Percentiles rank a stretch among this genome's conserved stretches.
Evolutionary conservation across 2,329 filamentous ascomycete genomes (phyloP).

Genomic region (Sporothrix humicola): DNA sequence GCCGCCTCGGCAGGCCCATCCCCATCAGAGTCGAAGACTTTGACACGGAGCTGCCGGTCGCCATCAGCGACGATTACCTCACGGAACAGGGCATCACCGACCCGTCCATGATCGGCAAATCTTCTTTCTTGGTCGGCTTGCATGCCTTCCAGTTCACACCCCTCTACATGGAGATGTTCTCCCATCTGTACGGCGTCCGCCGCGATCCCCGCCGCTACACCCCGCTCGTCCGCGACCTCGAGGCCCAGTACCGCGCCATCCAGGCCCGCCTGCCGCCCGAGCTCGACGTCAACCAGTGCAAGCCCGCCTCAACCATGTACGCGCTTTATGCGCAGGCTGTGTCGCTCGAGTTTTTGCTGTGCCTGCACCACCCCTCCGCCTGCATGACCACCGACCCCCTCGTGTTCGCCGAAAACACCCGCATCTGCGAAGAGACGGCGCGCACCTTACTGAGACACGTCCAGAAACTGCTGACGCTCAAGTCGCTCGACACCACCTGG

Average conservation of each 20-base stretch:
- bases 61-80: constrained; percentile 72
- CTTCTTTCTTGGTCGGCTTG: constrained; percentile 68
- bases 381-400: constrained; percentile 60
- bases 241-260: constrained; percentile 68
- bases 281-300: constrained; percentile 56
- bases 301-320: constrained; percentile 54
- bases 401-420: constrained; percentile 66
- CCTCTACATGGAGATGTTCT: constrained; percentile 75
- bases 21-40: constrained; percentile 75
- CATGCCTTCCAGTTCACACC: constrained; percentile 68
- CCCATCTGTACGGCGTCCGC: constrained; percentile 74
- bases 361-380: constrained; percentile 66
- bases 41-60: constrained; percentile 76
- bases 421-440: constrained; percentile 69
- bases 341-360: constrained; percentile 63
- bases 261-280: constrained; percentile 67
- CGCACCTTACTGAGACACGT: constrained; percentile 67
- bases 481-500: constrained; percentile 78
- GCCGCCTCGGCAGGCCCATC: constrained; percentile 79
- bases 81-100: constrained; percentile 66
- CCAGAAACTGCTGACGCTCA: constrained; percentile 64
- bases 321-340: constrained; percentile 62
- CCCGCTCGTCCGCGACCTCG: constrained; percentile 66
- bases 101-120: constrained; percentile 52
- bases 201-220: constrained; percentile 68